These are phyloP conservation scores for Metarhizium robertsii DNA, from an alignment of 2,329 filamentous ascomycete genomes.

Conservation along the genomic window DNA sequence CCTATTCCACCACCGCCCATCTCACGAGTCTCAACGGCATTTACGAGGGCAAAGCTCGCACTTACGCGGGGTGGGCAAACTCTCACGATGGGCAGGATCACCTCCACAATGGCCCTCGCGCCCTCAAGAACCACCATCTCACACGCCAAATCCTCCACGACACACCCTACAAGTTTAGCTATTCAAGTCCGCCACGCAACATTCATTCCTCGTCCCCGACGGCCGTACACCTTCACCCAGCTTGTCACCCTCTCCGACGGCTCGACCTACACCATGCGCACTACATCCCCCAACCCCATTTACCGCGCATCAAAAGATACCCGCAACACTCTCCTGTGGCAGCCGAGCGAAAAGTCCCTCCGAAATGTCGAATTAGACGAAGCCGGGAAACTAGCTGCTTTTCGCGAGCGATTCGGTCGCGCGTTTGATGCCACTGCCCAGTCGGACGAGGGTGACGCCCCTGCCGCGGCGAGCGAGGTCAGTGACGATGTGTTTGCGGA, in stretches of 20 bases:
- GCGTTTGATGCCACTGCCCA: conserved; percentile 60
- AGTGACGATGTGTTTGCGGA: conserved; percentile 31
- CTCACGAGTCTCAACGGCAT: neutral
- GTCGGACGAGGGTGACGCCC: conserved; percentile 20
- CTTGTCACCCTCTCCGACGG: conserved; percentile 88
- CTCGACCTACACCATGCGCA: conserved; percentile 70
- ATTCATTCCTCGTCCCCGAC: conserved; percentile 76
- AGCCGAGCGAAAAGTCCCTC: conserved; percentile 72
- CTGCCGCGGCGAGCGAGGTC: conserved; percentile 15
- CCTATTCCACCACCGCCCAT: neutral
- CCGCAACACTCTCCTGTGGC: conserved; percentile 84
- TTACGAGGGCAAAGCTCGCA: neutral
- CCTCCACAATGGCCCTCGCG: conserved; percentile 17
- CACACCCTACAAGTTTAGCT: conserved; percentile 18
- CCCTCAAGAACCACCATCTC: conserved; percentile 16
- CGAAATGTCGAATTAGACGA: conserved; percentile 90
- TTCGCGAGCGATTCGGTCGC: conserved; percentile 74
- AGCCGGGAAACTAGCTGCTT: conserved; percentile 79
- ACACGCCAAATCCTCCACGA: neutral
- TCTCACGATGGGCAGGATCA: conserved; percentile 19
- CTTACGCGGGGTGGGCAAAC: neutral
- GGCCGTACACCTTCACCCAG: conserved; percentile 96
- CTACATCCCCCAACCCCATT: conserved; percentile 58
- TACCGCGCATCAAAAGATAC: conserved; percentile 66
- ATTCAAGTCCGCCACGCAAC: conserved; percentile 69